phyloP scores from a whole-genome alignment of 768 basidiomycete genomes.

The Mycena belliarum region DNA sequence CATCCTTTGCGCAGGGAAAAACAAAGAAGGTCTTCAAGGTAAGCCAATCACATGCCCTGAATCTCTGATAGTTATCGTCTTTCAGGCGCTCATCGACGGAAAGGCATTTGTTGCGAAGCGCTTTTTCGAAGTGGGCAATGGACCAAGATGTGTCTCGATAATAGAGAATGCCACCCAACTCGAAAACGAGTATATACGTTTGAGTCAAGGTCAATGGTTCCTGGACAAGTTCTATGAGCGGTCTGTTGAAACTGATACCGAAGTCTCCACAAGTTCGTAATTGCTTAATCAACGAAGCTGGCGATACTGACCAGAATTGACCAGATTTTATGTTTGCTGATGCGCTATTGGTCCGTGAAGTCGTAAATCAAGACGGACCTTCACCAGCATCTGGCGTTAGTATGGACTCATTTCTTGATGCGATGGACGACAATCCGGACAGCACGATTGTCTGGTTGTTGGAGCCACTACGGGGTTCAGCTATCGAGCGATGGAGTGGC shows the following conservation, averaged over 20 bases:
- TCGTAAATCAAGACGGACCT: background rate
- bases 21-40: conserved; percentile 3
- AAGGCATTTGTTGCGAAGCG: background rate
- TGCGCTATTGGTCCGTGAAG: background rate
- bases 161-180: background rate
- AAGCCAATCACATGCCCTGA: background rate
- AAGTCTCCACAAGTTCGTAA: background rate
- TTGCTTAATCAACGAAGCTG: background rate
- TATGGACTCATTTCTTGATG: background rate
- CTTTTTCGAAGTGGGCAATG: background rate
- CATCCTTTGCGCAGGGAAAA: background rate
- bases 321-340: conserved; percentile 2
- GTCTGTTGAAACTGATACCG: background rate
- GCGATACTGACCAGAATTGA: no score
- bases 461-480: background rate
- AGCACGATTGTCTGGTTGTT: background rate
- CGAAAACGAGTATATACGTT: background rate
- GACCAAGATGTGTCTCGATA: background rate
- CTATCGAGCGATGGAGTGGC: conserved; percentile 3
- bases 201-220: conserved; percentile 3
- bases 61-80: background rate
- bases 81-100: background rate
- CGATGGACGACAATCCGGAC: background rate
- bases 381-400: background rate
- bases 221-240: conserved; percentile 1